Evolutionary conservation across 148 eudicot species (phyloP).

Genomic region (Talinum fruticosum): DNA sequence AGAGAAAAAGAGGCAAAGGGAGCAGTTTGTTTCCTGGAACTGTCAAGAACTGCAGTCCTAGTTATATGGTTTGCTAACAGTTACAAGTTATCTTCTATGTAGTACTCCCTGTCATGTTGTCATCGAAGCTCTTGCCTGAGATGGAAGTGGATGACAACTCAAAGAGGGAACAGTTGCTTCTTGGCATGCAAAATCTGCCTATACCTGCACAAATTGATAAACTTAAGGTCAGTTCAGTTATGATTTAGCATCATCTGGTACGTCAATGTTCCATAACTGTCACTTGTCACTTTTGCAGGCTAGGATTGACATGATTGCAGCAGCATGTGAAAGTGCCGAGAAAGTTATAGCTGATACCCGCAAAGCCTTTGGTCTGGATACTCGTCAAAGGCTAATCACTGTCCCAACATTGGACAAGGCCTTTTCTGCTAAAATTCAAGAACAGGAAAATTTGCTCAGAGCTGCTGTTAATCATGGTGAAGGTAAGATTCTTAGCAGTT

Average conservation of each 20-base stretch:
- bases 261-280: constrained; percentile 12
- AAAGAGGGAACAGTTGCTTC: constrained; percentile 82
- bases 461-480: constrained; percentile 93
- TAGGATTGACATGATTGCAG: constrained; percentile 90
- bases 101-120: constrained; percentile 97
- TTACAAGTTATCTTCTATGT: constrained; percentile 16
- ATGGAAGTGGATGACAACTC: constrained; percentile 80
- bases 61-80: background rate
- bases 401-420: constrained; percentile 87
- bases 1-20: background rate
- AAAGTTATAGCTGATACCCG: constrained; percentile 95
- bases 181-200: constrained; percentile 71
- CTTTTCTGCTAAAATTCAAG: constrained; percentile 92
- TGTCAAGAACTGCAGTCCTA: background rate
- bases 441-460: constrained; percentile 82
- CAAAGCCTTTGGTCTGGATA: constrained; percentile 76
- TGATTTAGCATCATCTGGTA: constrained; percentile 3
- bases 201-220: constrained; percentile 72
- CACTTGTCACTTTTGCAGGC: constrained; percentile 41
- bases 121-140: constrained; percentile 98
- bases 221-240: constrained; percentile 59
- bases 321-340: constrained; percentile 98
- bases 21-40: background rate
- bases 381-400: constrained; percentile 66
- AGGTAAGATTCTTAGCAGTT: constrained; percentile 40